Percentiles rank a stretch among this genome's conserved stretches.
These are phyloP conservation scores for Odontarrhena argentea DNA, from an alignment of 345 rosid genomes.

Conservation along the genomic window DNA sequence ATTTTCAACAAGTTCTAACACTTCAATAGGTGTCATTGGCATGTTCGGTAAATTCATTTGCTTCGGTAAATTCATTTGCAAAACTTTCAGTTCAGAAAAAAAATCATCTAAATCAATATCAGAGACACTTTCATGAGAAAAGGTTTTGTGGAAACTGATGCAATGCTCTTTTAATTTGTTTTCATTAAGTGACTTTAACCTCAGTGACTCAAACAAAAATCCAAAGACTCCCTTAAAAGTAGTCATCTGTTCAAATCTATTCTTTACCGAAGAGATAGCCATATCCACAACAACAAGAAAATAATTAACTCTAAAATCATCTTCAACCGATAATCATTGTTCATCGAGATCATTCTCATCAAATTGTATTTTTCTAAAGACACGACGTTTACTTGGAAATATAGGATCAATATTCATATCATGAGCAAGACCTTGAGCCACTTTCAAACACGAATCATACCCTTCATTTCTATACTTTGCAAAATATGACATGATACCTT, in stretches of 20 bases:
- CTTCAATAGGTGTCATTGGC: background rate
- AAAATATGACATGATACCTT: background rate
- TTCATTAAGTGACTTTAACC: background rate
- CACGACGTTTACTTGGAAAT: slow-evolving; percentile 1
- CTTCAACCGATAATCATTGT: background rate
- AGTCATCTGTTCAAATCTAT: background rate
- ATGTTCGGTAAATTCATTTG: background rate
- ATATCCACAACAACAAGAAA: background rate
- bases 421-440: background rate
- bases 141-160: background rate
- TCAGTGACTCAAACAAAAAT: background rate
- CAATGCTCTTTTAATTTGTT: slow-evolving; percentile 5
- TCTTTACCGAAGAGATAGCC: background rate
- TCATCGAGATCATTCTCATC: background rate
- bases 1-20: background rate
- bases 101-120: background rate
- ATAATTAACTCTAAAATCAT: background rate
- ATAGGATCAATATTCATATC: background rate
- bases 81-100: background rate
- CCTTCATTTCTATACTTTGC: too few species aligned
- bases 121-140: background rate
- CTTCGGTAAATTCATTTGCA: background rate
- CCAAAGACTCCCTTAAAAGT: background rate
- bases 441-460: background rate
- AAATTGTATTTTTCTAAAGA: background rate